phyloP scores from a whole-genome alignment of 2,329 filamentous ascomycete genomes.

The Dothideomycetes sp. region DNA sequence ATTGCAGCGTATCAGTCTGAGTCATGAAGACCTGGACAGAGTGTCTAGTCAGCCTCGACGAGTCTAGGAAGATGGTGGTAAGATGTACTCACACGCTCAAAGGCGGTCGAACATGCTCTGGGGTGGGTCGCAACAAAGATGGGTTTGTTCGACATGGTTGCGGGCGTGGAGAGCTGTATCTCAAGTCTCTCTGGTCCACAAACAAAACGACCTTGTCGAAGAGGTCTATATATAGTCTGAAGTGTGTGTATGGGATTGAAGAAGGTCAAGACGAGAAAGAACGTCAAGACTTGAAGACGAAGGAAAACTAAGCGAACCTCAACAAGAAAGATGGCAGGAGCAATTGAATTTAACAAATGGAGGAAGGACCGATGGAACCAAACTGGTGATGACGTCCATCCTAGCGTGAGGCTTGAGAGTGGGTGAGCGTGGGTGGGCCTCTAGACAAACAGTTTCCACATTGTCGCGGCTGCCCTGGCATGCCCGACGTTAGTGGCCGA shows the following conservation, averaged over 20 bases:
- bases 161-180: conserved; percentile 7
- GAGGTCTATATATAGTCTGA: conserved; percentile 9
- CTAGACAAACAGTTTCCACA: neutral
- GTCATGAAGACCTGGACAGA: conserved; percentile 86
- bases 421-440: conserved; percentile 5
- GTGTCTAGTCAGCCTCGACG: neutral
- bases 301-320: neutral
- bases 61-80: neutral
- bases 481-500: conserved; percentile 9
- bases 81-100: conserved; percentile 65
- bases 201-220: conserved; percentile 4
- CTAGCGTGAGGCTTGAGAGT: conserved; percentile 1
- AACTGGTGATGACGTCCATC: conserved; percentile 9
- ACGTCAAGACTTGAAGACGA: conserved; percentile 3
- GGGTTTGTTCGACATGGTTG: conserved; percentile 61
- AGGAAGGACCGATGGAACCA: conserved; percentile 6
- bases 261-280: conserved; percentile 3
- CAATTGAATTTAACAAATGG: conserved; percentile 7
- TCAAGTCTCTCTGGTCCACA: neutral
- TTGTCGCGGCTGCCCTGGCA: conserved; percentile 10
- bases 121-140: conserved; percentile 94
- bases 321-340: no score
- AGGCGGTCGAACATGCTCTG: conserved; percentile 89
- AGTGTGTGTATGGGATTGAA: conserved; percentile 13
- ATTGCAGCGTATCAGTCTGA: conserved; percentile 67